These are phyloP conservation scores for Cenchrus purpureus DNA, from an alignment of 176 grass and related monocot genomes.

Conservation along the genomic window DNA sequence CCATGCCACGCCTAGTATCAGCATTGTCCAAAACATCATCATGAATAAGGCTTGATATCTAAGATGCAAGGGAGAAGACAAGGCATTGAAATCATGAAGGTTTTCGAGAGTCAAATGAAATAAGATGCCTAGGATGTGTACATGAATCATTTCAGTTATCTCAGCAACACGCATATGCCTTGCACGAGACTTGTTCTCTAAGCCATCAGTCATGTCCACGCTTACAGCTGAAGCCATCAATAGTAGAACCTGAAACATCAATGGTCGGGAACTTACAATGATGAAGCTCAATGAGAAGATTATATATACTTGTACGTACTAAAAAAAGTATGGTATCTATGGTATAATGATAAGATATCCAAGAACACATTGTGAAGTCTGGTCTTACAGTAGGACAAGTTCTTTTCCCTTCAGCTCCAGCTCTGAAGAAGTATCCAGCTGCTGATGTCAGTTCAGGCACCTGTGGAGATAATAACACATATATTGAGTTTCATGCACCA, in stretches of 20 bases:
- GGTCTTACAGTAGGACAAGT: conserved; percentile 61
- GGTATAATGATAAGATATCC: neutral
- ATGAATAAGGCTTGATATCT: conserved; percentile 91
- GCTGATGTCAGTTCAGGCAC: conserved; percentile 60
- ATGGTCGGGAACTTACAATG: conserved; percentile 6
- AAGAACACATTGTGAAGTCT: conserved; percentile 5
- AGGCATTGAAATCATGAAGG: neutral
- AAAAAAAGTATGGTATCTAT: neutral
- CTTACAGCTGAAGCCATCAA: conserved; percentile 64
- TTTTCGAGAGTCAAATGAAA: conserved; percentile 16
- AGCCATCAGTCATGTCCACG: conserved; percentile 40
- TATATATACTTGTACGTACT: neutral
- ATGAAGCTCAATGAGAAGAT: neutral
- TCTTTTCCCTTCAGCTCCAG: conserved; percentile 71
- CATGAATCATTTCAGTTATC: conserved; percentile 83
- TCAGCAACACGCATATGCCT: conserved; percentile 54
- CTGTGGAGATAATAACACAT: conserved; percentile 39
- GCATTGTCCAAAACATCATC: conserved; percentile 90
- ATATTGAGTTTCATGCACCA: neutral
- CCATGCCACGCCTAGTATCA: conserved; percentile 77
- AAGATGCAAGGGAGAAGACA: conserved; percentile 15
- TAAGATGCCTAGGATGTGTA: conserved; percentile 16
- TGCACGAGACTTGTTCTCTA: conserved; percentile 34
- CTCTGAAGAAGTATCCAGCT: conserved; percentile 76
- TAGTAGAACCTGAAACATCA: conserved; percentile 53